Percentiles rank a stretch among this genome's conserved stretches.
Evolutionary conservation across 176 grass and related monocot species (phyloP).

Genomic region (Musa troglodytarum): DNA sequence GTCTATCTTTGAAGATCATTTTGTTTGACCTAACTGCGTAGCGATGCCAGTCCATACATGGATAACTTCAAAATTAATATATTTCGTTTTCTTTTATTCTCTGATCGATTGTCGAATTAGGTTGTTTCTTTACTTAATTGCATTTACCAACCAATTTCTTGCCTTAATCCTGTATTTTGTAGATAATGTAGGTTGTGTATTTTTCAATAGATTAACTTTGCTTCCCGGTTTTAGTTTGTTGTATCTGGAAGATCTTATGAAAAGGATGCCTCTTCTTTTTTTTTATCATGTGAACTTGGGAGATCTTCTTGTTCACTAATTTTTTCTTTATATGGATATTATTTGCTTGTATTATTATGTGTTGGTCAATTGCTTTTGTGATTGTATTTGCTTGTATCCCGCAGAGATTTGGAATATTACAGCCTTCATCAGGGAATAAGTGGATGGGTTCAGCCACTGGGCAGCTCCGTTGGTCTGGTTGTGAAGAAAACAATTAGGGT

Average conservation of each 20-base stretch:
- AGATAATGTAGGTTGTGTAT: not conserved
- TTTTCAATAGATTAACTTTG: not conserved
- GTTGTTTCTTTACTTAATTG: not conserved
- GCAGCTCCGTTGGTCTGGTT: slow-evolving; percentile 13
- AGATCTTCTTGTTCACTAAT: not conserved
- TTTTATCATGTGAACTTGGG: not conserved
- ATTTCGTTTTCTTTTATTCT: too few relatives aligned
- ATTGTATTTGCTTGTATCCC: not conserved
- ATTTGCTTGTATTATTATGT: not conserved
- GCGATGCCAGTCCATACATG: too few relatives aligned
- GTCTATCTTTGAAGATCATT: not conserved
- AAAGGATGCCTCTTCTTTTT: too few relatives aligned
- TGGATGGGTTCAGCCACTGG: slow-evolving; percentile 6
- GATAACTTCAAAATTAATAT: too few relatives aligned
- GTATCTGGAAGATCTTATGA: not conserved
- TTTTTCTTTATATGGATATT: not conserved
- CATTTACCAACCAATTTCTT: not conserved
- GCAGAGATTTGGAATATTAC: slow-evolving; percentile 13
- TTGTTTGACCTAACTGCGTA: not conserved
- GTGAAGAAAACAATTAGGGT: slow-evolving; percentile 13
- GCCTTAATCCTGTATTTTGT: not conserved
- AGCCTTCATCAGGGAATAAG: not conserved
- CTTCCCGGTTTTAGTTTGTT: not conserved
- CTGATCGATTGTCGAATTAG: not conserved
- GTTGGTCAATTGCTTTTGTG: not conserved